Evolutionary conservation across 2,329 filamentous ascomycete genomes (phyloP).

Genomic region (Ascochyta fabae): DNA sequence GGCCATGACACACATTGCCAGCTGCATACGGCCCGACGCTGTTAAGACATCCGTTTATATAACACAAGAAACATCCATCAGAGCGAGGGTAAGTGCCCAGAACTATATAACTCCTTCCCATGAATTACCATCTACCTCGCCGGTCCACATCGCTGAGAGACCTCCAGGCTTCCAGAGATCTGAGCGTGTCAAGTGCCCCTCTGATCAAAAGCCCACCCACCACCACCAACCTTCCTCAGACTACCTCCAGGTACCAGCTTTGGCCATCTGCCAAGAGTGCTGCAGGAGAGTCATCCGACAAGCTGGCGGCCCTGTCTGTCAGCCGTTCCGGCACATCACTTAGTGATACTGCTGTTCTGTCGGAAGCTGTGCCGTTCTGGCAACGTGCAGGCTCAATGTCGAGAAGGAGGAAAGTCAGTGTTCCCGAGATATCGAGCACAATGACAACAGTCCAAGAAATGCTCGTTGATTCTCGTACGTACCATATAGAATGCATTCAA

Average conservation of each 20-base stretch:
- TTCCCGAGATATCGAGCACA: slow-evolving; percentile 47
- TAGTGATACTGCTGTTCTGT: slow-evolving; percentile 47
- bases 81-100: slow-evolving; percentile 38
- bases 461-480: slow-evolving; percentile 51
- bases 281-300: slow-evolving; percentile 39
- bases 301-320: slow-evolving; percentile 45
- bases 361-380: slow-evolving; percentile 44
- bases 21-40: slow-evolving; percentile 49
- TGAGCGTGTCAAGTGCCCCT: slow-evolving; percentile 20
- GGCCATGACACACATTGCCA: slow-evolving; percentile 53
- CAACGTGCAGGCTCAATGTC: slow-evolving; percentile 48
- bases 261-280: slow-evolving; percentile 46
- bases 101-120: slow-evolving; percentile 28
- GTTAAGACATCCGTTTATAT: slow-evolving; percentile 48
- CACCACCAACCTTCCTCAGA: slow-evolving; percentile 31
- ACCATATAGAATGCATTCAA: not conserved
- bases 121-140: slow-evolving; percentile 43
- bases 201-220: slow-evolving; percentile 41
- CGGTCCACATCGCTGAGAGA: slow-evolving; percentile 46
- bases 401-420: slow-evolving; percentile 50
- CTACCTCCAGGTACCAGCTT: slow-evolving; percentile 44
- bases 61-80: slow-evolving; percentile 45
- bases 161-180: slow-evolving; percentile 38
- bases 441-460: slow-evolving; percentile 50
- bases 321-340: slow-evolving; percentile 49